Evolutionary conservation across 495 filamentous ascomycete genomes (phyloP), one percentile per base, ranked within the genome.

Genomic region (Neurospora discreta): DNA sequence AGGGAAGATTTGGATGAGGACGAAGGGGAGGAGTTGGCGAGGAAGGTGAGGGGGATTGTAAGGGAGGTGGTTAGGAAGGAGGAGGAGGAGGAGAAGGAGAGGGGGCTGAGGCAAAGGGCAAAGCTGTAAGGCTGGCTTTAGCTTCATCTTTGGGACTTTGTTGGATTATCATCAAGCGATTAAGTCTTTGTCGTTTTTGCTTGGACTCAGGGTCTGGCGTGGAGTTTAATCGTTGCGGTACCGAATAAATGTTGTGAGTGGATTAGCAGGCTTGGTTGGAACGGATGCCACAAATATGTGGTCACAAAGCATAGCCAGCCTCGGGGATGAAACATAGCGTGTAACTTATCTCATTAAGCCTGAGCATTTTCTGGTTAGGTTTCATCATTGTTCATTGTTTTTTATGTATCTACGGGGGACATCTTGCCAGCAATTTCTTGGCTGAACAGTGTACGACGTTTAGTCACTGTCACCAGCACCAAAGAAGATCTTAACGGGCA

Each of bases 1-100:
- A 84, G 94, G 78, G 89, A 91, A 52, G 94, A 97, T 67, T 80
- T 97, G 72, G 93, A 97, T 78, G 93, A 97, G 75, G 93, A 93
- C 9, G 93, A 96, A 75, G 94, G 85, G 39, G 90, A 77, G 68
- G 82, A 74, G 70, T 76, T 97, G 72, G 91, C 90, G 9, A 80
- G 73, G 73, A 81, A 83, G 76, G 83, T 98, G 74, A 86, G 93
- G 75, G 79, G 76, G 72, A 85, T 86, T 77, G 75, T 97, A 73
- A 85, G 82, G 0, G 75, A 82, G 75, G 81, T 89, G 81, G 30
- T 86, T 77, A 79, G 88, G 33, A 80, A 79, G 74, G 86, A 86
- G 42, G 79, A 81, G 72, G 84, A 84, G 73, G 78, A 85, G 69
- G 78, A 80, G 30, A 79, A 79, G 74, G 39, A 13, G 39, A 15